Base-by-base conservation (phyloP, 2,329 filamentous ascomycete genomes). In the Colletotrichum truncatum region DNA sequence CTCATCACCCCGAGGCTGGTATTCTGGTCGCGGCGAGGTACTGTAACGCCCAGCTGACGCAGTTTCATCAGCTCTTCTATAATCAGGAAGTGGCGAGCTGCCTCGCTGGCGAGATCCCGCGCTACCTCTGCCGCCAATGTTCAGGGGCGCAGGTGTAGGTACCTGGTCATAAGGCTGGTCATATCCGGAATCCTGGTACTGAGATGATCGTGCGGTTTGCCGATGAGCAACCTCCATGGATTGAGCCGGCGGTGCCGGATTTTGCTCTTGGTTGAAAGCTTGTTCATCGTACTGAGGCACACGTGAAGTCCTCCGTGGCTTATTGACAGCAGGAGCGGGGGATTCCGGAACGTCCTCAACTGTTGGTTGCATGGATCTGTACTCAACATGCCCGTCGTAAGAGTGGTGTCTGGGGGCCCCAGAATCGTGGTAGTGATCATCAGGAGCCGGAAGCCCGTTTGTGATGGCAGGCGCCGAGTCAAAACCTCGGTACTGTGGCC, bases 271-370 rank as follows among this genome's bases (percentile, higher is more conserved):
- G 3, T 23, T 28, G 34, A 48, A 55, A 9, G 43, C 30, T 7
- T 72, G 67, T n/a, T 77, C 73, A 6, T 67, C 69, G 41, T 74
- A 70, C 4, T 69, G 70, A 11, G 71, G 69, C 32, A 61, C 68
- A 18, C 71, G 73, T 1, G 71, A 73, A 6, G 66, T 68, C 16
- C 72, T 71, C 39, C 73, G 71, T 46, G 68, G 71, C 1, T 73
- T 71, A n/a, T 71, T 64, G 9, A 65, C 56, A 2, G 72, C 56
- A 3, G 72, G 69, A 3, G 73, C 72, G 1, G 81, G 79, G 1
- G 85, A 84, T 51, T 89, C 87, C 4, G 88, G 87, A 6, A 84
- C 87, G 67, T 91, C 89, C 72, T 91, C 89, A 6, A 88, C 87
- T 6, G 85, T 89, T 3, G 85, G 87, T 70, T 89, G 88, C 85